These are phyloP conservation scores for Cyberlindnera maritima DNA, from an alignment of 805 yeast species.

Conservation along the genomic window DNA sequence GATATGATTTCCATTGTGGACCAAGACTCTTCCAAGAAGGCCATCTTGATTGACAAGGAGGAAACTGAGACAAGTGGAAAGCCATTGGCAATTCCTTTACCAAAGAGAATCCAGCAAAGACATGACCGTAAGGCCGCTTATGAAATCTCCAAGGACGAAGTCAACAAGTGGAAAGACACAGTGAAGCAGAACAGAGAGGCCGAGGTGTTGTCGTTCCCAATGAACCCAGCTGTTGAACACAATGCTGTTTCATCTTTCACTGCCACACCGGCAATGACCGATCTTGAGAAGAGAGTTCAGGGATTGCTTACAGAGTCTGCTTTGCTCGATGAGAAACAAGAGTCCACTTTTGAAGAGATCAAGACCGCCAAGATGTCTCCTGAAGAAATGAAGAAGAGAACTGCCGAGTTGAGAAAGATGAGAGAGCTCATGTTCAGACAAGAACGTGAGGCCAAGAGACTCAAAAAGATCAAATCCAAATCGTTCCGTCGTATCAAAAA, in stretches of 20 bases:
- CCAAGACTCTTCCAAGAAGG: slow-evolving; percentile 45
- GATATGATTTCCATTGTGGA: slow-evolving; percentile 75
- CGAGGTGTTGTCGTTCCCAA: slow-evolving; percentile 79
- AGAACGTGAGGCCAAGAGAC: slow-evolving; percentile 83
- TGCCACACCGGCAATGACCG: slow-evolving; percentile 43
- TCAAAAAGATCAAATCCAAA: slow-evolving; percentile 94
- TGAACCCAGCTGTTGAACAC: slow-evolving; percentile 43
- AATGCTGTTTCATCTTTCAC: slow-evolving; percentile 56
- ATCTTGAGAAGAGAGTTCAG: slow-evolving; percentile 65
- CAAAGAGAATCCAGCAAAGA: slow-evolving; percentile 80
- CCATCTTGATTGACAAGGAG: slow-evolving; percentile 41
- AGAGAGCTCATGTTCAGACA: slow-evolving; percentile 96
- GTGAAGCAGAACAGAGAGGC: slow-evolving; percentile 78
- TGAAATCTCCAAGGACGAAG: slow-evolving; percentile 82
- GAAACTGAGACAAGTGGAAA: slow-evolving; percentile 36
- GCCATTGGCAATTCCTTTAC: slow-evolving; percentile 76
- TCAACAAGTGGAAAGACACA: slow-evolving; percentile 83
- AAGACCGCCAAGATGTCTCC: slow-evolving; percentile 77
- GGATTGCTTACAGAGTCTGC: slow-evolving; percentile 61
- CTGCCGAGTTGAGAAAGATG: slow-evolving; percentile 84
- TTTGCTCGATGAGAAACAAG: slow-evolving; percentile 67
- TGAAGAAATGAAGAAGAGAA: slow-evolving; percentile 74
- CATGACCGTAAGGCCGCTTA: slow-evolving; percentile 88
- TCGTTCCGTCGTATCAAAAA: slow-evolving; percentile 82
- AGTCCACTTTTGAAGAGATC: slow-evolving; percentile 83